A percentile compares a stretch with the other conserved stretches of the same genome.
These are phyloP conservation scores for Botrytis fragariae DNA, from an alignment of 2,329 filamentous ascomycete species.

Conservation along the genomic window DNA sequence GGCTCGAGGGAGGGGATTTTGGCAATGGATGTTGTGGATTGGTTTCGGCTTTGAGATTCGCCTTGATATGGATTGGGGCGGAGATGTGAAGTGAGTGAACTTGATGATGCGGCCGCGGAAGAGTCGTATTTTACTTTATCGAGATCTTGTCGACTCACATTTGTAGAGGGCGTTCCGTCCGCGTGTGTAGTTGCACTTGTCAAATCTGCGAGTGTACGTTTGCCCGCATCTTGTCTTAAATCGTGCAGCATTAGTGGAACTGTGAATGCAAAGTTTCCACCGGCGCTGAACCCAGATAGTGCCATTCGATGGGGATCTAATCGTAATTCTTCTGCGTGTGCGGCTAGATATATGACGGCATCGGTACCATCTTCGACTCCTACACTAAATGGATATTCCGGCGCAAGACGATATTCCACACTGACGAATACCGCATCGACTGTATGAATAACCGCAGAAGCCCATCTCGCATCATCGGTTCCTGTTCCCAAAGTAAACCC, in stretches of 20 bases:
- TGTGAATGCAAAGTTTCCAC: slow-evolving; percentile 45
- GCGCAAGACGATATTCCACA: slow-evolving; percentile 67
- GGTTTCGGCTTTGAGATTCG: not conserved
- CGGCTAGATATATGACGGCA: slow-evolving; percentile 58
- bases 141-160: not conserved
- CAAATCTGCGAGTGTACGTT: slow-evolving; percentile 36
- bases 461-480: slow-evolving; percentile 63
- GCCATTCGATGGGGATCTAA: slow-evolving; percentile 56
- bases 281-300: slow-evolving; percentile 58
- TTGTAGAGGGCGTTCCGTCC: not conserved
- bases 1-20: slow-evolving; percentile 37
- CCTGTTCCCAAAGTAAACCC: slow-evolving; percentile 63
- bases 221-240: slow-evolving; percentile 41
- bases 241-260: slow-evolving; percentile 45
- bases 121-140: not conserved
- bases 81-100: not conserved
- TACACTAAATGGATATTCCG: slow-evolving; percentile 61
- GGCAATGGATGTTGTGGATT: slow-evolving; percentile 27
- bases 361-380: slow-evolving; percentile 65
- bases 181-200: not conserved
- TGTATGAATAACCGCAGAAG: slow-evolving; percentile 50
- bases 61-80: not conserved
- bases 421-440: slow-evolving; percentile 58
- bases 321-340: slow-evolving; percentile 54
- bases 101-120: not conserved